Evolutionary conservation across 2,329 filamentous ascomycete genomes (phyloP).

Genomic region (Botrytis byssoidea): DNA sequence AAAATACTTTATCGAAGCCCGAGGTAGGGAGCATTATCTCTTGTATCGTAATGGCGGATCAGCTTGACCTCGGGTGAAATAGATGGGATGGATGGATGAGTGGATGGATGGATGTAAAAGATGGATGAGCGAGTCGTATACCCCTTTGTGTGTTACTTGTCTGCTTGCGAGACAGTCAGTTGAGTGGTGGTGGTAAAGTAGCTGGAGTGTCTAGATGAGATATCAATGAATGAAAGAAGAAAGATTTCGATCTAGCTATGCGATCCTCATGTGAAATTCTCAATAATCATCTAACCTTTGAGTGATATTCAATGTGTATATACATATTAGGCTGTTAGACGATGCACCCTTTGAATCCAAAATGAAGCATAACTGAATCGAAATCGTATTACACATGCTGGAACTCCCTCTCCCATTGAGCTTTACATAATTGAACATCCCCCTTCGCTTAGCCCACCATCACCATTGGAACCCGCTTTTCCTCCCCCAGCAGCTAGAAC

Average conservation of each 20-base stretch:
- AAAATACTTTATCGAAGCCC: not conserved
- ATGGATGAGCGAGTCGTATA: constrained; percentile 3
- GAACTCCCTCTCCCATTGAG: not conserved
- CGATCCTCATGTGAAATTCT: not conserved
- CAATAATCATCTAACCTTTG: not conserved
- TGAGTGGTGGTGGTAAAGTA: not conserved
- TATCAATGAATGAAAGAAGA: constrained; percentile 1
- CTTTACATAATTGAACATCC: constrained; percentile 18
- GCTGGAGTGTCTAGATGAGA: constrained; percentile 2
- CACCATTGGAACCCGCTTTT: not conserved
- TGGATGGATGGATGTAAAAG: not conserved
- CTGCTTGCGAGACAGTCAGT: not conserved
- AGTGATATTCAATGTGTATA: not conserved
- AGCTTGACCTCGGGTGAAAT: not conserved
- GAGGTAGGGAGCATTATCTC: not conserved
- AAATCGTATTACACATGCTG: not conserved
- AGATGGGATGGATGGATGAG: not conserved
- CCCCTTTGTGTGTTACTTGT: constrained; percentile 12
- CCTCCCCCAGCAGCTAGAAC: constrained; percentile 19
- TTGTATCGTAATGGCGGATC: not conserved
- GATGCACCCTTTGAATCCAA: not conserved
- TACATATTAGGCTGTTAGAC: too few species aligned
- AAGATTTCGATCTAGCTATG: not conserved
- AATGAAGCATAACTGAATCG: not conserved
- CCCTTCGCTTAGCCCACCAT: constrained; percentile 15